Evolutionary conservation across 257 asterid genomes (phyloP), one percentile per base, ranked within the genome.

Genomic region (Ilex aquifolium): DNA sequence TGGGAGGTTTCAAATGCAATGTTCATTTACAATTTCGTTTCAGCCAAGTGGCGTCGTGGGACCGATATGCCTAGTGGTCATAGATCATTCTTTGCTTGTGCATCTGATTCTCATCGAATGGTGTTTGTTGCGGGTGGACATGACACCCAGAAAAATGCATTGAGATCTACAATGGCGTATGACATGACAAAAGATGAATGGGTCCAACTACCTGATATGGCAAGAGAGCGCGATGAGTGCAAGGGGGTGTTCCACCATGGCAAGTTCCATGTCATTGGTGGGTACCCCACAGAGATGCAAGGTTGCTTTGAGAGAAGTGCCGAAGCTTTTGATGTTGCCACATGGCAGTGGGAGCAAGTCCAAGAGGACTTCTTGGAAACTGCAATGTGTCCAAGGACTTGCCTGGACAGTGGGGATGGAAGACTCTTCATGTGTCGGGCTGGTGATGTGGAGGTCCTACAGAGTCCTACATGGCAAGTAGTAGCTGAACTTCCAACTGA

Each of bases 71-170:
- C 77, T 1, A 73, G 77, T 16, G 44, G 57, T 31, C 55, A 16
- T 0, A 63, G 66, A 42, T 36, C 57, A 2, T 63, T 67, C 5
- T 73, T 67, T n/a, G 77, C 70, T 13, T 73, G 73, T 2, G 72
- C 67, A 1, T 67, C 77, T 16, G 67, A 63, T 63, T 21, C 10
- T 1, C 17, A 67, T 2, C 31, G 55, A 0, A 14, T 17, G 3
- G 61, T 73, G 46, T 29, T 73, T 3, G 54, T 73, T 6, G 78
- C 78, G 11, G 74, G 78, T 4, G 78, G 78, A 11, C 74, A 68
- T 7, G 74, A 73, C 10, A 60, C 14, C 0, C 30, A 59, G 15
- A 63, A 68, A 46, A 62, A 62, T 31, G 70, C 67, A 0, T 13
- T 68, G 36, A 65, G 44, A 10, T 73, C 74, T 0, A 64, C 56